These are phyloP conservation scores for Rhinocladiella mackenziei DNA, from an alignment of 2,329 filamentous ascomycete genomes.

Conservation along the genomic window DNA sequence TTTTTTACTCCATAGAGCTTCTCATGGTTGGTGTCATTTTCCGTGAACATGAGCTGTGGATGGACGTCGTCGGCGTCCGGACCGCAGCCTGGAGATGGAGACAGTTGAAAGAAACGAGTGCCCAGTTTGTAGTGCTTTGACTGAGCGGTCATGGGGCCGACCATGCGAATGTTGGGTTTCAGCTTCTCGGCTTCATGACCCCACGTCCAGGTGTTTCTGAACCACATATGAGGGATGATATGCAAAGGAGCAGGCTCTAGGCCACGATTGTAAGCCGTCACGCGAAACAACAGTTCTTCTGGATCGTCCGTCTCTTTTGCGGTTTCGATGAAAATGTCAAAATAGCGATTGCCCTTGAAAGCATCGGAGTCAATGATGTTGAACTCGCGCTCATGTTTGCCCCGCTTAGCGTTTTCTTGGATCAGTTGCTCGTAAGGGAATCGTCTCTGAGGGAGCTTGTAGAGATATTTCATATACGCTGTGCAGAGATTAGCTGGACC, in stretches of 20 bases:
- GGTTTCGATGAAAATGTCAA: constrained; percentile 95
- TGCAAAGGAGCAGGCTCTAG: constrained; percentile 86
- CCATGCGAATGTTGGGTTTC: constrained; percentile 72
- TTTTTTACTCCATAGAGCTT: constrained; percentile 74
- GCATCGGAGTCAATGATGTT: constrained; percentile 84
- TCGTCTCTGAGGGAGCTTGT: constrained; percentile 89
- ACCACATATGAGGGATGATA: constrained; percentile 93
- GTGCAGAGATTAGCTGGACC: constrained; percentile 12
- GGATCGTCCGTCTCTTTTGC: constrained; percentile 90
- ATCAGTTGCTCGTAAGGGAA: constrained; percentile 91
- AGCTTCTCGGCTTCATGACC: constrained; percentile 69
- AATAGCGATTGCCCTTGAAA: constrained; percentile 87
- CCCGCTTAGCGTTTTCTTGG: constrained; percentile 73
- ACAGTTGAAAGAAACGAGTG: constrained; percentile 76
- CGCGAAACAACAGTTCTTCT: constrained; percentile 86
- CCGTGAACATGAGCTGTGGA: constrained; percentile 83
- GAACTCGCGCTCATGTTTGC: constrained; percentile 77
- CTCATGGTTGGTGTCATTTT: constrained; percentile 89
- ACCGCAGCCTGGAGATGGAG: constrained; percentile 83
- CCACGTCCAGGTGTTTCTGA: constrained; percentile 97
- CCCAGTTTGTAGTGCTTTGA: constrained; percentile 78
- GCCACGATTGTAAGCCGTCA: constrained; percentile 94
- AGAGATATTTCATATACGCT: constrained; percentile 95
- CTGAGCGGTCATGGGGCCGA: constrained; percentile 64
- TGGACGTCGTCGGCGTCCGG: constrained; percentile 75